A percentile compares a stretch with the other conserved stretches of the same genome.
phyloP scores from a whole-genome alignment of 176 grass and related monocot species.

The Musa itinerans region DNA sequence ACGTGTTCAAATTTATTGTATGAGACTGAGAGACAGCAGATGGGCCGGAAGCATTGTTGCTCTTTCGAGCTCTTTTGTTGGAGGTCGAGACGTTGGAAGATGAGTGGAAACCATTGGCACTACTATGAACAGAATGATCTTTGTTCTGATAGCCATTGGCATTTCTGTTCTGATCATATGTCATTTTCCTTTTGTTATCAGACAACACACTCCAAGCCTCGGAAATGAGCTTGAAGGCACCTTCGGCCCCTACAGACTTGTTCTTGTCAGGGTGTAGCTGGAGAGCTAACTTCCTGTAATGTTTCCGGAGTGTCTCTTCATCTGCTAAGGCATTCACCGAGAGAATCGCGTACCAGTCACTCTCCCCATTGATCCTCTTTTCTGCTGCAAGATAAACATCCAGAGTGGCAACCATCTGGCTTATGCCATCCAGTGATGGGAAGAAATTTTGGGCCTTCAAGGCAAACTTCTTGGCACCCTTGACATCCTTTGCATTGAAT shows the following conservation, averaged over 20 bases:
- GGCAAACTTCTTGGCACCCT: slow-evolving; percentile 60
- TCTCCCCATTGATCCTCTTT: slow-evolving; percentile 45
- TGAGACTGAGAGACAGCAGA: slow-evolving; percentile 30
- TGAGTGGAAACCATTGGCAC: slow-evolving; percentile 49
- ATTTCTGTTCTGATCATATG: slow-evolving; percentile 70
- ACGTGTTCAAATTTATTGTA: slow-evolving; percentile 43
- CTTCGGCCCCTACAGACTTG: slow-evolving; percentile 61
- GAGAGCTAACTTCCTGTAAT: slow-evolving; percentile 69
- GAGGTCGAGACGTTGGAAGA: slow-evolving; percentile 31
- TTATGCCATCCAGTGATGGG: slow-evolving; percentile 70
- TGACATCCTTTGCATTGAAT: slow-evolving; percentile 48
- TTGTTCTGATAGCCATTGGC: neutral
- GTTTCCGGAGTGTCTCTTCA: slow-evolving; percentile 82
- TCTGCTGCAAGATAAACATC: slow-evolving; percentile 56
- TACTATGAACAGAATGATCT: slow-evolving; percentile 37
- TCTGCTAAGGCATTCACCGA: slow-evolving; percentile 51
- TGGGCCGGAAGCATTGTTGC: neutral
- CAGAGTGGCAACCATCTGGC: slow-evolving; percentile 57
- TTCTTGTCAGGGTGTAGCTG: slow-evolving; percentile 89
- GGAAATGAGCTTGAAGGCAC: slow-evolving; percentile 68
- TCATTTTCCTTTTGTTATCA: slow-evolving; percentile 49
- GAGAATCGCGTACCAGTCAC: slow-evolving; percentile 66
- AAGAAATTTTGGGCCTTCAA: slow-evolving; percentile 74
- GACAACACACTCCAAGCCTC: slow-evolving; percentile 83
- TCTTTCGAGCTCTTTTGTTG: slow-evolving; percentile 59